Percentiles rank a stretch among this genome's conserved stretches.
Evolutionary conservation across 306 rosid species (phyloP).

Genomic region (Geum urbanum): DNA sequence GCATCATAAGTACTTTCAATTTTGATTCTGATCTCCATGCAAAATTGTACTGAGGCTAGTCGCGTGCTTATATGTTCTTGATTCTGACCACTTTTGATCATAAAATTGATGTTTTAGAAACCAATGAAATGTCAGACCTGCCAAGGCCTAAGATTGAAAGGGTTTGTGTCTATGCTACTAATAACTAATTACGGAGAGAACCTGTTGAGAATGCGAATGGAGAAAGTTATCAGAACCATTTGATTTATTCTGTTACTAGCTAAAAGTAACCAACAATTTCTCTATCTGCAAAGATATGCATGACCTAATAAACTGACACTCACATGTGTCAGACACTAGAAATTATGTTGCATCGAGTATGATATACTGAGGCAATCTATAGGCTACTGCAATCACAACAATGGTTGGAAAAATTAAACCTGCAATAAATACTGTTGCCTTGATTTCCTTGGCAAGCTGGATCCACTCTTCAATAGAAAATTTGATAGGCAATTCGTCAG

Average conservation of each 20-base stretch:
- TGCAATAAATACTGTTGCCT: slow-evolving; percentile 84
- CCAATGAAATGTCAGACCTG: not conserved
- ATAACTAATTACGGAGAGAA: not conserved
- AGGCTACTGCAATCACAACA: slow-evolving; percentile 14
- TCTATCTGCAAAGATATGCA: not conserved
- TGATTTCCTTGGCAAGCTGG: slow-evolving; percentile 67
- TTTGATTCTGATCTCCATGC: slow-evolving; percentile 3
- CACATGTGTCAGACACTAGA: not conserved
- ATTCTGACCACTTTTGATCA: not conserved
- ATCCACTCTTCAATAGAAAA: slow-evolving; percentile 74
- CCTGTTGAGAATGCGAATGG: no score
- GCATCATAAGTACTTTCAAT: slow-evolving; percentile 10
- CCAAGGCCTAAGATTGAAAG: not conserved
- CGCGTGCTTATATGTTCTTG: not conserved
- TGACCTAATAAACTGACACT: not conserved
- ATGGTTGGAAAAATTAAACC: slow-evolving; percentile 35
- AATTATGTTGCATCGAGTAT: not conserved
- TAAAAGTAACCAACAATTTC: not conserved
- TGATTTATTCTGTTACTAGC: not conserved
- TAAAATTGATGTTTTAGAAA: not conserved
- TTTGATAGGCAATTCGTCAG: slow-evolving; percentile 52
- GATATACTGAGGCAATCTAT: not conserved
- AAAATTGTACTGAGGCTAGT: not conserved
- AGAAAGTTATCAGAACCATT: no score
- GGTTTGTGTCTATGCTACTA: not conserved